Percentiles rank a stretch among this genome's conserved stretches.
Conservation (phyloP, 495 filamentous ascomycete genomes). For the Neurospora hispaniola region DNA sequence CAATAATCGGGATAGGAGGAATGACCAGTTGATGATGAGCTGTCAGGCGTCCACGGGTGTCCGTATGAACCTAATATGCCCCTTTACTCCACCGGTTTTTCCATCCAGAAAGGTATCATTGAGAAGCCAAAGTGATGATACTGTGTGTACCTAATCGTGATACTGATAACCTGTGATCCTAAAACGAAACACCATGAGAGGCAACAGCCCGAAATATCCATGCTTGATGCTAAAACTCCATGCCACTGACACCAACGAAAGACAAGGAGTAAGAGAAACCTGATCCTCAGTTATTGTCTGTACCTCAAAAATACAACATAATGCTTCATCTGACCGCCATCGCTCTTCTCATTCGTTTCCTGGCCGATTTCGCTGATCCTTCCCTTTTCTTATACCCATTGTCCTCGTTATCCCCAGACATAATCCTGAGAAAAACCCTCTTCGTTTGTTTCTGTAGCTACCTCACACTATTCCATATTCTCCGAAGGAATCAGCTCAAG, state of each 20-base stretch:
- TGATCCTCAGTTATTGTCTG: neutral
- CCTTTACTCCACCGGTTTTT: neutral
- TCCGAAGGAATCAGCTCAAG: constrained; percentile 9
- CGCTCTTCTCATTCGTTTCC: neutral
- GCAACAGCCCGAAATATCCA: neutral
- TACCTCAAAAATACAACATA: neutral
- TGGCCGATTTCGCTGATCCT: neutral
- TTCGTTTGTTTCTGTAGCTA: neutral
- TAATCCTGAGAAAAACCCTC: neutral
- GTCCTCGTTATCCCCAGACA: neutral
- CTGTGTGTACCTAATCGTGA: neutral
- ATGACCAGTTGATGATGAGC: neutral
- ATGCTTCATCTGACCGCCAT: neutral
- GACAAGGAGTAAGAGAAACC: neutral
- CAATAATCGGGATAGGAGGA: neutral
- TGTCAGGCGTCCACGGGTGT: too few species aligned
- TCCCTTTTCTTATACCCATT: neutral
- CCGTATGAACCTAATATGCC: neutral
- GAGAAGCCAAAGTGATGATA: neutral
- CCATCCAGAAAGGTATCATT: neutral
- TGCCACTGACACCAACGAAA: neutral
- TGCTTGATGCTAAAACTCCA: neutral
- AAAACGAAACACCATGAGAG: neutral
- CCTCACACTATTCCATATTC: neutral
- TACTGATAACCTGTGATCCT: neutral